Conservation (phyloP, 208 protist species). For the Wallacemonas collosoma region DNA sequence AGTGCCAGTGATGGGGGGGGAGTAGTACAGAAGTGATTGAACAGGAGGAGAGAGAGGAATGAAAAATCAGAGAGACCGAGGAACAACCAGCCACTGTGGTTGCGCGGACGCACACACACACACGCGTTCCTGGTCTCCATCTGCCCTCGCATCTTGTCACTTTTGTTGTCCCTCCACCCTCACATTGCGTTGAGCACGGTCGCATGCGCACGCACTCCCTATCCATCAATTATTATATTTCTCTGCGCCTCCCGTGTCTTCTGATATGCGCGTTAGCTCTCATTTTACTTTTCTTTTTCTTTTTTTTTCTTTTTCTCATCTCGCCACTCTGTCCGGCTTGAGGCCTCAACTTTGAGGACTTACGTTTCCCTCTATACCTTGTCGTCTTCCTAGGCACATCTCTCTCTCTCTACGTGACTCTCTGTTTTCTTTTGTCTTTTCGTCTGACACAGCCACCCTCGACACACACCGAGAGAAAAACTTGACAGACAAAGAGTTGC, state of each 20-base stretch:
- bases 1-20: no score
- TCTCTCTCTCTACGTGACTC: background rate
- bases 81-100: no score
- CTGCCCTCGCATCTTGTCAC: background rate
- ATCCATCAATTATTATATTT: background rate
- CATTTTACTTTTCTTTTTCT: slow-evolving; percentile 1
- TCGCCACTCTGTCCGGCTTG: background rate
- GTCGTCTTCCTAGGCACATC: background rate
- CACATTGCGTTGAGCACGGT: background rate
- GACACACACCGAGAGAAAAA: background rate
- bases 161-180: background rate
- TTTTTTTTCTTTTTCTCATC: background rate
- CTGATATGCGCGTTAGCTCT: background rate
- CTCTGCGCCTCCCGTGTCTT: background rate
- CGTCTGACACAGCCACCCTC: background rate
- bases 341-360: no score
- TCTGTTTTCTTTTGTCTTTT: background rate
- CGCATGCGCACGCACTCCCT: no score
- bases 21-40: no score
- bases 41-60: no score
- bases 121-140: no score
- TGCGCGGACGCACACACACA: no score
- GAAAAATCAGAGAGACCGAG: no score
- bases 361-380: no score
- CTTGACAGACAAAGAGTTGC: background rate